Percentiles rank a stretch among this genome's conserved stretches.
phyloP scores from a whole-genome alignment of 805 yeast genomes.

The Saccharomycopsis synnaedendra region DNA sequence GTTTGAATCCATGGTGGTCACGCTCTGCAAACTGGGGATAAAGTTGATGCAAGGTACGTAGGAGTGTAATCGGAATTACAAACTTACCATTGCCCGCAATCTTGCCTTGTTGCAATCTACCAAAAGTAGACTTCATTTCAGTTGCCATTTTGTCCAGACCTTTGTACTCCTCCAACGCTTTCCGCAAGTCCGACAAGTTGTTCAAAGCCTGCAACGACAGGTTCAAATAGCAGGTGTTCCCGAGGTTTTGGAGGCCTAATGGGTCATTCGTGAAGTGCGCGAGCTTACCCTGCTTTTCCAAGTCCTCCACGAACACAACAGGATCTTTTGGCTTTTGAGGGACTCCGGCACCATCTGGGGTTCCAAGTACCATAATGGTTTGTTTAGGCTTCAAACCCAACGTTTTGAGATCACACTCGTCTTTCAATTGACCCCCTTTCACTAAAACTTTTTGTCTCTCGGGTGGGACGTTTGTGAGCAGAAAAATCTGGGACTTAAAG shows the following conservation, averaged over 20 bases:
- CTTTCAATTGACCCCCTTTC: conserved; percentile 79
- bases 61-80: conserved; percentile 60
- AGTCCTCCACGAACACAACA: conserved; percentile 59
- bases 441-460: conserved; percentile 83
- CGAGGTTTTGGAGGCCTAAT: conserved; percentile 86
- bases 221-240: conserved; percentile 91
- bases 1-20: conserved; percentile 62
- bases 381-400: conserved; percentile 54
- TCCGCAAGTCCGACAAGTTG: conserved; percentile 70
- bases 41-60: conserved; percentile 49
- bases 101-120: conserved; percentile 26
- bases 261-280: conserved; percentile 41
- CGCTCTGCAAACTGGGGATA: conserved; percentile 89
- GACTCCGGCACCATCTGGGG: conserved; percentile 51
- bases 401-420: conserved; percentile 41
- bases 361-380: conserved; percentile 80
- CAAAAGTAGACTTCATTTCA: conserved; percentile 37
- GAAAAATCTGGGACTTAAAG: conserved; percentile 59
- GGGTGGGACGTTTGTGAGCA: conserved; percentile 72
- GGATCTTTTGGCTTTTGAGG: conserved; percentile 36
- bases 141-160: conserved; percentile 31
- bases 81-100: conserved; percentile 24
- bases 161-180: conserved; percentile 49
- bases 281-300: conserved; percentile 22
- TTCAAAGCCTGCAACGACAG: conserved; percentile 85